phyloP scores from a whole-genome alignment of 345 rosid species.

The Dimocarpus longan region DNA sequence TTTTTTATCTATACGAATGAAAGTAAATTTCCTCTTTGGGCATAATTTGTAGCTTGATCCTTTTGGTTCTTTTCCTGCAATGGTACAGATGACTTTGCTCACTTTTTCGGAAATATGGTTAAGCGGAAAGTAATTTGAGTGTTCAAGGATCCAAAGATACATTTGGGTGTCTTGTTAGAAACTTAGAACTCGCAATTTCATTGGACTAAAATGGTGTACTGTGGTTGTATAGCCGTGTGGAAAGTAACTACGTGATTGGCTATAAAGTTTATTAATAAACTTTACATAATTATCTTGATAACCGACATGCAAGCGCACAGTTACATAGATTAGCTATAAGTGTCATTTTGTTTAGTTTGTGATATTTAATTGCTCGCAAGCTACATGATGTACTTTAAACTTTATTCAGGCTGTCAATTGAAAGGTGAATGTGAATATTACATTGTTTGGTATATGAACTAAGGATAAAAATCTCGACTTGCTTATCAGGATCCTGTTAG shows the following conservation, averaged over 20 bases:
- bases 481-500: conserved; percentile 61
- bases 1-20: neutral
- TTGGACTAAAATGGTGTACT: neutral
- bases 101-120: neutral
- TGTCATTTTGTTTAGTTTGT: neutral
- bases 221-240: neutral
- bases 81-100: neutral
- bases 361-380: neutral
- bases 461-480: conserved; percentile 14
- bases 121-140: neutral
- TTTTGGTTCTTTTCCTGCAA: neutral
- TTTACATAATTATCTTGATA: neutral
- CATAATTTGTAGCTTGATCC: neutral
- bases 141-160: neutral
- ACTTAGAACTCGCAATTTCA: neutral
- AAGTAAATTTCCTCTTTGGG: neutral
- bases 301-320: neutral
- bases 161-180: neutral
- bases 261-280: neutral
- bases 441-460: conserved; percentile 2
- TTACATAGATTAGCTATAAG: neutral
- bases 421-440: neutral
- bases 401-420: neutral
- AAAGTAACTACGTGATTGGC: neutral
- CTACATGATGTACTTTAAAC: neutral